These are phyloP conservation scores for Amanita rimosa DNA, from an alignment of 768 basidiomycete species.

Conservation along the genomic window DNA sequence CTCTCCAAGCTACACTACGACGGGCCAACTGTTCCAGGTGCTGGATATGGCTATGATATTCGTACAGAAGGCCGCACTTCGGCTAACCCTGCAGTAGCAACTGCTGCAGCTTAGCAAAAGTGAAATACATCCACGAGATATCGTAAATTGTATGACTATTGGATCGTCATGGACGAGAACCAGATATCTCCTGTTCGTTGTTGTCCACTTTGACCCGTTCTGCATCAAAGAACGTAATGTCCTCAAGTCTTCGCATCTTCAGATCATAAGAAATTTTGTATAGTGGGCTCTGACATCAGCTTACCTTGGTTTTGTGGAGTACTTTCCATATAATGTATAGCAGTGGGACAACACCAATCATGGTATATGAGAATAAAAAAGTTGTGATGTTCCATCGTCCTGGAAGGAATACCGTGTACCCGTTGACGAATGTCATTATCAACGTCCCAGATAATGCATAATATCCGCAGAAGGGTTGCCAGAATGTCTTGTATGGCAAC, in stretches of 20 bases:
- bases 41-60: constrained; percentile 73
- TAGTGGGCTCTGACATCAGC: constrained; percentile 5
- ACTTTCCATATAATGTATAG: constrained; percentile 37
- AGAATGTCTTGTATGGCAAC: constrained; percentile 32
- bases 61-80: constrained; percentile 51
- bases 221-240: constrained; percentile 32
- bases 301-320: constrained; percentile 26
- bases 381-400: constrained; percentile 35
- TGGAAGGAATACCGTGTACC: constrained; percentile 41
- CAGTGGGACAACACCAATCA: constrained; percentile 30
- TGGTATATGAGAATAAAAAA: constrained; percentile 39
- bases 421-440: constrained; percentile 36
- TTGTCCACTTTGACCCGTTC: constrained; percentile 31
- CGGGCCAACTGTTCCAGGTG: constrained; percentile 58
- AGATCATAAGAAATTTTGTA: not conserved
- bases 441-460: constrained; percentile 32
- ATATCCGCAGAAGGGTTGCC: constrained; percentile 45
- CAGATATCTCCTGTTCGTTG: constrained; percentile 24
- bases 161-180: not conserved
- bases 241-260: constrained; percentile 28
- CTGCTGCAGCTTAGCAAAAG: constrained; percentile 13
- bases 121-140: no score
- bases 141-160: no score
- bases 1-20: constrained; percentile 87
- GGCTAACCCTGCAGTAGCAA: constrained; percentile 26